Evolutionary conservation across 2,329 filamentous ascomycete genomes (phyloP), one percentile per base, ranked within the genome.

Genomic region (Leptographium radiaticola): DNA sequence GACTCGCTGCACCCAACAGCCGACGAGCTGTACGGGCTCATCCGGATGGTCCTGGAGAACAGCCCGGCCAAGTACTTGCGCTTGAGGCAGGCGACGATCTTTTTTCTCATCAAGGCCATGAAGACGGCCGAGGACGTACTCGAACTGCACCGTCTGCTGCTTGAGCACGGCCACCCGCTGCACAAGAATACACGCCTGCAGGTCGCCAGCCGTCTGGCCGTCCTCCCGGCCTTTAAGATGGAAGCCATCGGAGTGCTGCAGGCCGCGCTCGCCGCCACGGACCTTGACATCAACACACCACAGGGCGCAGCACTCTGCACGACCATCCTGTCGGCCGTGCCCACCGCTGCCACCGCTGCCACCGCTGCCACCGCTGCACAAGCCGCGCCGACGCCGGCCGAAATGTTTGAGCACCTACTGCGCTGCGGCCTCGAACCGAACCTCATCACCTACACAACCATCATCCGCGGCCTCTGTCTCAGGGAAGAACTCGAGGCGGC

Each of bases 391-490:
- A 70, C 73, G 20, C 76, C 75, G 31, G 71, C 78, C 11, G 66
- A 72, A 6, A 69, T 84, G 6, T 75, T 84, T 25, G 70, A 77
- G 52, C 65, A 69, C 10, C 71, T 89, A 51, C 65, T 85, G 12
- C 69, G 76, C 20, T 67, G 75, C n/a, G 85, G 84, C 2, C 69
- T 86, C 49, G 70, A 71, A 20, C 80, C 86, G 30, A 85, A 87
- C 58, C 67, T 79, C 15, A 69, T 81, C 54, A 75, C 75, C 12
- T 80, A 85, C 62, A 86, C 84, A 16, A 74, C 85, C 46, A 70
- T 89, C 55, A 77, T 96, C 53, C 75, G 81, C 42, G 87, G 88
- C 55, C 80, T 89, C 16, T 79, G 86, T 61, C 72, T 81, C 55
- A 77, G 74, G n/a, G 76, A 77, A 12, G 79, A 87, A 59, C 65